Evolutionary conservation across 495 filamentous ascomycete species (phyloP), one percentile per base, ranked within the genome.

Genomic region (Neurospora sp.): DNA sequence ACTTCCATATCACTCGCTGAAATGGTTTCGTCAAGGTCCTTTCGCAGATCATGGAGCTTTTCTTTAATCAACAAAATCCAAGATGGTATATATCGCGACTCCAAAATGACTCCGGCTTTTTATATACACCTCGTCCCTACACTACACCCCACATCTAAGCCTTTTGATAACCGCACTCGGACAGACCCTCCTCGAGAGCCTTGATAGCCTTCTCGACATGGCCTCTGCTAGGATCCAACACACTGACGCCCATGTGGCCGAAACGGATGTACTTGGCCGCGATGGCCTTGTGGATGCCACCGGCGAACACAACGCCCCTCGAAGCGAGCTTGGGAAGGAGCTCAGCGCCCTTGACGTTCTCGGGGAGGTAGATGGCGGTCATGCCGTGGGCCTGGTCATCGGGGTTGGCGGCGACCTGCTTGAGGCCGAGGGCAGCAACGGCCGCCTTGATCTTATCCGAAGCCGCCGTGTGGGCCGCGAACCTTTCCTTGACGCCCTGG

Each of bases 201-300:
- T 87, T 84, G 74, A 98, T 83, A 31, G 94, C 96, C 73, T 90
- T 90, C 47, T 96, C 90, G 78, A 98, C 89, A 80, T 99, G 93
- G 42, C 79, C 81, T 65, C 89, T 82, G 69, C 84, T 84, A 37
- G 88, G 85, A 77, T 91, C 89, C 71, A 86, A 88, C 72, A 97
- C 92, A 82, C 91, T 95, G 69, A 98, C 93, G 74, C 96, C 96
- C 96, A 99, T 99, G 83, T 99, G 96, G 40, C 94, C 94, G 73
- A 89, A 87, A 22, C 87, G 84, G 73, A 89, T 85, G 74, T 89
- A 89, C 80, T 87, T 88, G 44, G 86, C 68, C 4, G 81, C 85
- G 72, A 89, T 88, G 78, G 87, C 86, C 86, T 95, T 98, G 84
- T 99, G 96, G 80, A 99, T 86, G 73, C 96, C 96, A 69, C 92